A percentile compares a stretch with the other conserved stretches of the same genome.
phyloP scores from a whole-genome alignment of 2,329 filamentous ascomycete species.

The Epichloe uncinata region DNA sequence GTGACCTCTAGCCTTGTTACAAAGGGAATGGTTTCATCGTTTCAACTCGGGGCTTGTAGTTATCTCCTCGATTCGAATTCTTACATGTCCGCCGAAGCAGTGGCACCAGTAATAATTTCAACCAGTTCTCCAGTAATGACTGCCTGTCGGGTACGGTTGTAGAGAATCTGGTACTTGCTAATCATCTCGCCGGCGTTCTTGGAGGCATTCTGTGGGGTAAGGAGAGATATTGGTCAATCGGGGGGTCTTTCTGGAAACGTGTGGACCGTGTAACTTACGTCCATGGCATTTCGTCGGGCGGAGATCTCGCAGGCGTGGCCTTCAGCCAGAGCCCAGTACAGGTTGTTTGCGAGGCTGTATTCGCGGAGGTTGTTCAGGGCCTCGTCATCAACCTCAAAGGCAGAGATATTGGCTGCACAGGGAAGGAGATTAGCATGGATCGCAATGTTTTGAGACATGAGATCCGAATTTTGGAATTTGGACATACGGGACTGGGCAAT shows the following conservation, averaged over 20 bases:
- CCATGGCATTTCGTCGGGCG: constrained; percentile 98
- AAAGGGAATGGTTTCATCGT: constrained; percentile 30
- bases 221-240: constrained; percentile 13
- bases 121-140: constrained; percentile 99
- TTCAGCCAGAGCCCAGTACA: constrained; percentile 97
- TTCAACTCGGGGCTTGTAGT: constrained; percentile 10
- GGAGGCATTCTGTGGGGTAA: constrained; percentile 65
- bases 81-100: constrained; percentile 78
- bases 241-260: background rate
- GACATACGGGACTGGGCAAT: constrained; percentile 77
- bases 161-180: constrained; percentile 97
- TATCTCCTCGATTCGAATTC: constrained; percentile 24
- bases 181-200: constrained; percentile 99
- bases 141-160: constrained; percentile 98
- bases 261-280: constrained; percentile 49
- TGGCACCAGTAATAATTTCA: constrained; percentile 99
- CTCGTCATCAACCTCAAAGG: constrained; percentile 91
- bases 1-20: constrained; percentile 32
- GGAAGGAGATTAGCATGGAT: constrained; percentile 1
- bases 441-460: background rate
- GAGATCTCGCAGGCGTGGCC: constrained; percentile 98
- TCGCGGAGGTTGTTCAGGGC: constrained; percentile 82
- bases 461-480: background rate
- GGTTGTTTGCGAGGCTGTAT: constrained; percentile 90
- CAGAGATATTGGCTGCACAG: constrained; percentile 73